Evolutionary conservation across 169 alveolate genomes (phyloP).

Genomic region (Cryptosporidium parvum): DNA sequence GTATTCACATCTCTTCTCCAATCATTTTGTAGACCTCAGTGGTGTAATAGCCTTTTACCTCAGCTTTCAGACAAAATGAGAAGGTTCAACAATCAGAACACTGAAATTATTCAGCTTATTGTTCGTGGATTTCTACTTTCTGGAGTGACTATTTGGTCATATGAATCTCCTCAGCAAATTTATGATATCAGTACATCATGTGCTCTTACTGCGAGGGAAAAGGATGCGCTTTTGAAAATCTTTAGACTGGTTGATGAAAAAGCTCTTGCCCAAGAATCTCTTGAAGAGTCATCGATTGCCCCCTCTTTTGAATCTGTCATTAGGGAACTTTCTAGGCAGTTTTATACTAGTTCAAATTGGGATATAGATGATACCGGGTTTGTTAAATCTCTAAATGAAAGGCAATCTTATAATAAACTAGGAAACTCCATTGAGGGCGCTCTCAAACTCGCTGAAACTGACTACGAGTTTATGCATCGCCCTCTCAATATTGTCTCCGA

Average conservation of each 20-base stretch:
- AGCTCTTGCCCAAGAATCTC: conserved; percentile 45
- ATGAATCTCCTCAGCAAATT: conserved; percentile 61
- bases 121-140: conserved; percentile 53
- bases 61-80: conserved; percentile 59
- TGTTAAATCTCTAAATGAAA: conserved; percentile 21
- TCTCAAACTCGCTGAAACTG: conserved; percentile 24
- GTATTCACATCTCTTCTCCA: conserved; percentile 63
- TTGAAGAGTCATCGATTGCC: conserved; percentile 48
- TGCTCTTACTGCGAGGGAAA: conserved; percentile 63
- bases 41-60: conserved; percentile 36
- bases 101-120: conserved; percentile 32
- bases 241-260: conserved; percentile 65
- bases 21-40: conserved; percentile 64
- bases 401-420: conserved; percentile 47
- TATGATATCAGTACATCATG: conserved; percentile 50
- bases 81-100: conserved; percentile 56
- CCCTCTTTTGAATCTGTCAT: conserved; percentile 74
- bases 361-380: conserved; percentile 71
- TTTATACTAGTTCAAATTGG: conserved; percentile 58
- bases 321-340: conserved; percentile 54
- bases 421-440: conserved; percentile 71
- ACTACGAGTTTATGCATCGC: conserved; percentile 23
- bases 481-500: conserved; percentile 67
- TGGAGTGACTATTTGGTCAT: conserved; percentile 73
- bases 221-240: conserved; percentile 29